Conservation (phyloP, 345 rosid species). For the Linum tenue region DNA sequence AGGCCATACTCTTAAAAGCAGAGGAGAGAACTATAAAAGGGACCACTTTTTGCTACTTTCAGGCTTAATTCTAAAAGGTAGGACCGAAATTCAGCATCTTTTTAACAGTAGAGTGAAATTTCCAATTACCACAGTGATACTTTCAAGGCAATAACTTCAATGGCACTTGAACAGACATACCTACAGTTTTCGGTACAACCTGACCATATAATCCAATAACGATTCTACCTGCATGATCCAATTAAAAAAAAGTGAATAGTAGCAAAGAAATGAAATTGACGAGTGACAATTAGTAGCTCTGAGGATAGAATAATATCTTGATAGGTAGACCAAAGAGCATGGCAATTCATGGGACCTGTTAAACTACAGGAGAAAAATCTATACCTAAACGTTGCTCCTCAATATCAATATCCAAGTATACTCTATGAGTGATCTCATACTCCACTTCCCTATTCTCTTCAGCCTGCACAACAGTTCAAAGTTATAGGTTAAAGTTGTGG, state of each 20-base stretch:
- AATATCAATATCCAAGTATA: conserved; percentile 83
- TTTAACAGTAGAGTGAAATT: too few species aligned
- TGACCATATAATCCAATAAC: conserved; percentile 85
- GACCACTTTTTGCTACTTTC: too few species aligned
- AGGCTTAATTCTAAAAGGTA: neutral
- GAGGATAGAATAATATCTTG: neutral
- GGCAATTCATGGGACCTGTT: neutral
- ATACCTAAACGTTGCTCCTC: conserved; percentile 84
- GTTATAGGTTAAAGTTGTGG: neutral
- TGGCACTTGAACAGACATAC: conserved; percentile 27
- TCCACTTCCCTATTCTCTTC: conserved; percentile 44
- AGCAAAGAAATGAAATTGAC: neutral
- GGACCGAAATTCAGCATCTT: neutral
- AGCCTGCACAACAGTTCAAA: conserved; percentile 33
- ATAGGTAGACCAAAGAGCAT: neutral
- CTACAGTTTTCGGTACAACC: conserved; percentile 88
- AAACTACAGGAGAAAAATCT: neutral
- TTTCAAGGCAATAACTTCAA: conserved; percentile 10
- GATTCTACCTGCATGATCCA: conserved; percentile 70
- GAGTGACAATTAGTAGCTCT: neutral
- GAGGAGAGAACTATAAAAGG: too few species aligned
- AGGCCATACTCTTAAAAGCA: too few species aligned
- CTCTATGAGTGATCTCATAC: conserved; percentile 80
- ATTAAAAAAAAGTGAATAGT: conserved; percentile 12
- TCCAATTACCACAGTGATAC: neutral